Conservation (phyloP, 164 flowering plant genomes). For the Buxus sempervirens region DNA sequence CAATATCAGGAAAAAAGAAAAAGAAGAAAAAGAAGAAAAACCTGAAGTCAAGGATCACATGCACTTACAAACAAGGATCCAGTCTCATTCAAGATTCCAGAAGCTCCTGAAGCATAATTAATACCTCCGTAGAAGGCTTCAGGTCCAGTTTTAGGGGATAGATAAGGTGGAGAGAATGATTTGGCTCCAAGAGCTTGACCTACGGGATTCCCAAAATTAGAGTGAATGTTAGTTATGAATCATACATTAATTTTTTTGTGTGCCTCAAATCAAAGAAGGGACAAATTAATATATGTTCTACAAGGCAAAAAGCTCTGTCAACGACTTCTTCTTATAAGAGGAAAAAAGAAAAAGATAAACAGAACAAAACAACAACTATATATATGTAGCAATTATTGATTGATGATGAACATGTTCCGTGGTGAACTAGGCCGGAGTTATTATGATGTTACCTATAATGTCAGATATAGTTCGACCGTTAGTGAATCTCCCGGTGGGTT, state of each 20-base stretch:
- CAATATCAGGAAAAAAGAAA: background rate
- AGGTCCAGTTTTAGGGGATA: conserved; percentile 35
- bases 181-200: conserved; percentile 53
- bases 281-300: too few species aligned
- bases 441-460: conserved; percentile 35
- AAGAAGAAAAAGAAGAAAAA: background rate
- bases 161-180: conserved; percentile 52
- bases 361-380: too few species aligned
- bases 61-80: conserved; percentile 51
- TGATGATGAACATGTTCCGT: too few species aligned
- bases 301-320: too few species aligned
- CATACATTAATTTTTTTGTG: too few species aligned
- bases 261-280: too few species aligned
- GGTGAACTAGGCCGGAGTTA: too few species aligned
- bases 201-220: conserved; percentile 14
- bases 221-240: too few species aligned
- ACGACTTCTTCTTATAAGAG: too few species aligned
- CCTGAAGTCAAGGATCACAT: background rate
- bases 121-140: conserved; percentile 33
- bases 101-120: conserved; percentile 72
- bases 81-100: conserved; percentile 57
- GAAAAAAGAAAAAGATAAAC: too few species aligned
- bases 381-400: too few species aligned
- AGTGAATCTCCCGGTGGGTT: conserved; percentile 70
- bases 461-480: conserved; percentile 60